phyloP scores from a whole-genome alignment of 2,329 filamentous ascomycete genomes.

The Epichloe coenophiala region DNA sequence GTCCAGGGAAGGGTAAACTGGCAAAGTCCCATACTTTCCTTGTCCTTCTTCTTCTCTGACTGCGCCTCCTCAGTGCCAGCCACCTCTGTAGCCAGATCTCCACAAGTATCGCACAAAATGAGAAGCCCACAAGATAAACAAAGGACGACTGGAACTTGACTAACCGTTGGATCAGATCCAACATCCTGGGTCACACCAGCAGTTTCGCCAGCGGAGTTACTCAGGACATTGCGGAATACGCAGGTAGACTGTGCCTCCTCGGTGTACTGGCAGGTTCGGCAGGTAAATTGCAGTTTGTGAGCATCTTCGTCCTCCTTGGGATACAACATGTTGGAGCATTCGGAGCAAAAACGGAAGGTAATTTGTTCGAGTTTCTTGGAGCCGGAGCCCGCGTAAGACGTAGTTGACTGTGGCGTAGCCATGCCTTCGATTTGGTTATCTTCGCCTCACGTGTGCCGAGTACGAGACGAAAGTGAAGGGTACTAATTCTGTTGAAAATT shows the following conservation, averaged over 20 bases:
- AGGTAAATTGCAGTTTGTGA: conserved; percentile 84
- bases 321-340: conserved; percentile 98
- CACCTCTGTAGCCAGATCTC: conserved; percentile 14
- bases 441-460: not conserved
- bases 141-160: conserved; percentile 38
- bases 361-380: conserved; percentile 61
- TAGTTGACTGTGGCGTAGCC: conserved; percentile 43
- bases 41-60: conserved; percentile 2
- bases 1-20: conserved; percentile 14
- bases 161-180: conserved; percentile 94
- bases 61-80: conserved; percentile 2
- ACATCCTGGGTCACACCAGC: conserved; percentile 97
- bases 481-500: conserved; percentile 1
- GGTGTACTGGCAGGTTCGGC: conserved; percentile 86
- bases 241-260: conserved; percentile 79
- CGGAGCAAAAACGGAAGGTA: conserved; percentile 93
- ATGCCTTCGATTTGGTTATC: conserved; percentile 21
- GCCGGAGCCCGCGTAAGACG: conserved; percentile 26
- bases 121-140: conserved; percentile 34
- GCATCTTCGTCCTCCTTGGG: conserved; percentile 83
- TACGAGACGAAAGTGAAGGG: not conserved
- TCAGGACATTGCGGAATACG: conserved; percentile 90
- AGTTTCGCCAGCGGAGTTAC: conserved; percentile 83
- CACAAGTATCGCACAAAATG: conserved; percentile 29
- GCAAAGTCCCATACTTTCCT: conserved; percentile 16